Evolutionary conservation across 306 rosid genomes (phyloP).

Genomic region (Rubus idaeus): DNA sequence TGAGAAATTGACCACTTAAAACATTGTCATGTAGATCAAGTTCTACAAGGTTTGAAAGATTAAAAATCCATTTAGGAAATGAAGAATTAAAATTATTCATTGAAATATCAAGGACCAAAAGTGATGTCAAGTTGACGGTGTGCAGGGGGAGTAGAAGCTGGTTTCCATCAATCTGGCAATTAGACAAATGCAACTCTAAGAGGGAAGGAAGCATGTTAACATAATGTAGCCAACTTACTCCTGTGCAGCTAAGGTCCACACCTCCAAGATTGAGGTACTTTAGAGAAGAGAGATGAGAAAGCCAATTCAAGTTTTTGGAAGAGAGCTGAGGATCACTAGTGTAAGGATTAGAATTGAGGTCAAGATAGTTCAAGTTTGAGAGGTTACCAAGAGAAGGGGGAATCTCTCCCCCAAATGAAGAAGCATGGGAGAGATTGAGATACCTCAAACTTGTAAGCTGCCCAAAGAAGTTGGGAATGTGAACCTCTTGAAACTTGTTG

Average conservation of each 20-base stretch:
- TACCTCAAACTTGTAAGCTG: background rate
- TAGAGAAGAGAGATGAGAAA: conserved; percentile 29
- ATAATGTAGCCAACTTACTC: conserved; percentile 8
- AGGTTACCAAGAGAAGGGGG: conserved; percentile 18
- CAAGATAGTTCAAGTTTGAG: conserved; percentile 26
- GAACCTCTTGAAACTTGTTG: background rate
- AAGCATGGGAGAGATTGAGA: conserved; percentile 17
- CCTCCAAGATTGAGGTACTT: conserved; percentile 14
- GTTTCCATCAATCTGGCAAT: background rate
- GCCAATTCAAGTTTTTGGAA: conserved; percentile 20
- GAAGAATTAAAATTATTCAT: rapidly evolving
- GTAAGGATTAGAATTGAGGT: conserved; percentile 2
- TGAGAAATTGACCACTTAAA: background rate
- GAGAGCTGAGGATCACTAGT: too few species aligned
- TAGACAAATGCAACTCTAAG: background rate
- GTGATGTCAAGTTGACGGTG: background rate
- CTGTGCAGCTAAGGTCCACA: conserved; percentile 5
- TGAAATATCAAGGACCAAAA: background rate
- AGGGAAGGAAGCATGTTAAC: conserved; percentile 28
- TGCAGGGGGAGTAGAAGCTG: background rate
- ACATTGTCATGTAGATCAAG: rapidly evolving
- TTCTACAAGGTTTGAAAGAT: background rate
- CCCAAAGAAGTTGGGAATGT: background rate
- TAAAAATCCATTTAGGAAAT: background rate
- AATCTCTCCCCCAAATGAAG: conserved; percentile 4